These are phyloP conservation scores for Yarrowia hollandica DNA, from an alignment of 805 yeast genomes.

Conservation along the genomic window DNA sequence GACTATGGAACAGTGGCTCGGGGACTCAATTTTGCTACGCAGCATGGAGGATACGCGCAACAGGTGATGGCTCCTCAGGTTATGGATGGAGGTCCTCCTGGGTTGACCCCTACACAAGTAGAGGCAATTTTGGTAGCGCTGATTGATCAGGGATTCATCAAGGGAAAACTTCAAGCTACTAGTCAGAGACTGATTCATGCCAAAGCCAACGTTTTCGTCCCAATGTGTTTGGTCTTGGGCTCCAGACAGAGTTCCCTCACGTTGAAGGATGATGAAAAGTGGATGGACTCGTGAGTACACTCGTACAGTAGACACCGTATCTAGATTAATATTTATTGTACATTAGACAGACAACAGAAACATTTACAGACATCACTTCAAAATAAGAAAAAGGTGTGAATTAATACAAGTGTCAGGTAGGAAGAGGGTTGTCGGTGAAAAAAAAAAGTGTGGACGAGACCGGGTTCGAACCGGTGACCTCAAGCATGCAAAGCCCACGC, in stretches of 20 bases:
- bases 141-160: slow-evolving; percentile 38
- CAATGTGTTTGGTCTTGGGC: background rate
- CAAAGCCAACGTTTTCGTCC: slow-evolving; percentile 31
- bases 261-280: slow-evolving; percentile 2
- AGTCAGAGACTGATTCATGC: slow-evolving; percentile 35
- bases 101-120: background rate
- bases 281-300: slow-evolving; percentile 4
- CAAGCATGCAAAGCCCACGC: too few species aligned
- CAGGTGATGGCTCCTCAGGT: background rate
- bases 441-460: too few species aligned
- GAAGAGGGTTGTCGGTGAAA: too few species aligned
- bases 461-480: too few species aligned
- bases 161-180: slow-evolving; percentile 41
- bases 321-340: too few species aligned
- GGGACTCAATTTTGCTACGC: background rate
- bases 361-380: too few species aligned
- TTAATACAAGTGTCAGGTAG: too few species aligned
- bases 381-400: too few species aligned
- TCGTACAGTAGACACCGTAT: too few species aligned
- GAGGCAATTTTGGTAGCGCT: slow-evolving; percentile 20
- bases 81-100: background rate
- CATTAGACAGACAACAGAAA: too few species aligned
- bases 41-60: background rate
- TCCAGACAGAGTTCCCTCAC: background rate
- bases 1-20: background rate